Base-by-base conservation (phyloP, 192 early-diverging fungal genomes). In the Coemansia sp. region DNA sequence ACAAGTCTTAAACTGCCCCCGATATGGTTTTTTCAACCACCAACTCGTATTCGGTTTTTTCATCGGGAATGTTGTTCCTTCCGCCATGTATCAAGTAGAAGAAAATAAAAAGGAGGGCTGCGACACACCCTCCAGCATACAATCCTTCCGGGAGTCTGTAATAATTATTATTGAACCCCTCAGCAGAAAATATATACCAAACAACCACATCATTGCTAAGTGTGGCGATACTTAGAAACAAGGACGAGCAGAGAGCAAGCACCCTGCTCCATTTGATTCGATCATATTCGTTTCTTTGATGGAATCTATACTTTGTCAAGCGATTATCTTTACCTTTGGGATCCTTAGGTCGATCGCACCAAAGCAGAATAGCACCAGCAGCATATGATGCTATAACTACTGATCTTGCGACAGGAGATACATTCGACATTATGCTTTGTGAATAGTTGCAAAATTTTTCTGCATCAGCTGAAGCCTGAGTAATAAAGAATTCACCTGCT, bases 171-270 rank as follows among this genome's bases (percentile, higher is more conserved):
- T 25, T 25, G 22, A 48, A 48, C 14, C 45, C 45, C 0, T 48
- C 22, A 10, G 45, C 6, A 6, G 52, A 54, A 54, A 54, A 54
- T 28, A 54, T 30, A 17, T 54, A 31, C 52, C 52, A 54, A 33
- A 54, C 30, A 54, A 54, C 52, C 52, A 54, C 52, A 30, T 54
- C 52, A n/a, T 54, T 54, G 52, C 52, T 54, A 7, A 54, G 52
- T 17, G 17, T 30, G n/a, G 30, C 29, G n/a, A 54, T 48, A 8
- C 19, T 13, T 2, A 48, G 45, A 22, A 48, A 23, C 22, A 48
- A 15, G 22, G 45, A 27, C 10, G 7, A 25, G 8, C 45, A 48
- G 6, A 48, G 23, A 10, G 25, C 3, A 48, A 48, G 2, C 8
- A 48, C 45, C 6, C 45, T 48, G 6, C 5, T 8, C 2, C 0